Evolutionary conservation across 257 asterid species (phyloP).

Genomic region (Apocynum venetum): DNA sequence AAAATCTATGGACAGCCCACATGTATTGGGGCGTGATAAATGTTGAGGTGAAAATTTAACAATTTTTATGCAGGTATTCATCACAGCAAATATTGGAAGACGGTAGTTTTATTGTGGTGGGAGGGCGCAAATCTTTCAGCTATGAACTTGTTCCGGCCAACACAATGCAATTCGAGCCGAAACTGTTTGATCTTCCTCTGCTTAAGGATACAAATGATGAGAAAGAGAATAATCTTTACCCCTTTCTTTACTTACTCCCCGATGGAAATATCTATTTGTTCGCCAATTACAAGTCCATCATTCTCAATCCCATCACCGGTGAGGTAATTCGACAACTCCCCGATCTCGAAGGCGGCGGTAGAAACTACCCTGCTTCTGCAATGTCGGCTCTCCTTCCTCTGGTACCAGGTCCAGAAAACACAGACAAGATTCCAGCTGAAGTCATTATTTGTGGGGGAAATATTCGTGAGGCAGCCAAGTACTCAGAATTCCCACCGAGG

Average conservation of each 20-base stretch:
- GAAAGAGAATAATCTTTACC: conserved; percentile 76
- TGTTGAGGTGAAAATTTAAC: no score
- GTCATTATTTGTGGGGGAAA: conserved; percentile 84
- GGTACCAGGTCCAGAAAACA: conserved; percentile 28
- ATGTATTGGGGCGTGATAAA: no score
- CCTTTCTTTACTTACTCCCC: conserved; percentile 78
- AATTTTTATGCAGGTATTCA: conserved; percentile 40
- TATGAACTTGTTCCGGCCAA: conserved; percentile 64
- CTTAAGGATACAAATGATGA: conserved; percentile 49
- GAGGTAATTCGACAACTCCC: conserved; percentile 48
- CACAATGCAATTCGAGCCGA: conserved; percentile 33
- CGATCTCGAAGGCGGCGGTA: conserved; percentile 53
- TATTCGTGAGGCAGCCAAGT: conserved; percentile 41
- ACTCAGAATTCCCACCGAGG: conserved; percentile 38
- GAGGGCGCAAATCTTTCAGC: conserved; percentile 67
- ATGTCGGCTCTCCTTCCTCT: conserved; percentile 75
- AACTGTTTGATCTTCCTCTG: conserved; percentile 43
- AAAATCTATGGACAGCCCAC: no score
- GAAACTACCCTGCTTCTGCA: conserved; percentile 83
- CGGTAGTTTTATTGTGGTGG: conserved; percentile 55
- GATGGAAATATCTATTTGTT: conserved; percentile 74
- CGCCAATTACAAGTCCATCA: conserved; percentile 64
- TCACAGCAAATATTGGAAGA: conserved; percentile 46
- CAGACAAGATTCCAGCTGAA: conserved; percentile 17
- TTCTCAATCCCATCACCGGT: conserved; percentile 60